Evolutionary conservation across 352 stramenopile genomes (phyloP).

Genomic region (Phytophthora brassicae): DNA sequence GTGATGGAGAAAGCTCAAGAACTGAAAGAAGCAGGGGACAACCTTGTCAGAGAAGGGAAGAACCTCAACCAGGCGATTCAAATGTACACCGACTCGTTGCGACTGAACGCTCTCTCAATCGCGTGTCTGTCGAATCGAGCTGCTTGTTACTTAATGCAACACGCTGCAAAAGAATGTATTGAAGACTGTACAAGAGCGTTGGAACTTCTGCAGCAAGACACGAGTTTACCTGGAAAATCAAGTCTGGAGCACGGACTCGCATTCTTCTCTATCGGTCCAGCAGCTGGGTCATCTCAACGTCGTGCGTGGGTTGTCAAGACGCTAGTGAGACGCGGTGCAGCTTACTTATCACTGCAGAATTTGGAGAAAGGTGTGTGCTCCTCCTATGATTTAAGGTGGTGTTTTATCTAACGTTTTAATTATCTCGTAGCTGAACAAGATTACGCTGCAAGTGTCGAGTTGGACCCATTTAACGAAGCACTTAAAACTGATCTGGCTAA

Average conservation of each 20-base stretch:
- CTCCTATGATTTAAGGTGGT: no score
- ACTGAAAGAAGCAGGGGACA: conserved; percentile 52
- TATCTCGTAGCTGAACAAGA: conserved; percentile 70
- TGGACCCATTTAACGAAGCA: conserved; percentile 59
- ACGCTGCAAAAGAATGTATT: conserved; percentile 52
- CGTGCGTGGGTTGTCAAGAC: conserved; percentile 78
- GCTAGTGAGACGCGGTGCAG: conserved; percentile 63
- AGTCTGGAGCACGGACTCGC: conserved; percentile 31
- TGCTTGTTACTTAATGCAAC: conserved; percentile 58
- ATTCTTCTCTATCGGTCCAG: conserved; percentile 60
- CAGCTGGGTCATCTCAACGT: conserved; percentile 55
- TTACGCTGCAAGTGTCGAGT: conserved; percentile 54
- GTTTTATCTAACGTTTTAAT: no score
- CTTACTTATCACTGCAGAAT: conserved; percentile 37
- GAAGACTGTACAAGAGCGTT: conserved; percentile 64
- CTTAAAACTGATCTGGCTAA: conserved; percentile 48
- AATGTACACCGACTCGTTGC: conserved; percentile 62
- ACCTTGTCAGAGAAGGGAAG: conserved; percentile 38
- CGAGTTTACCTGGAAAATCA: not conserved
- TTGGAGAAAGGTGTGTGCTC: conserved; percentile 40
- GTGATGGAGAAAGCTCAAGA: conserved; percentile 56
- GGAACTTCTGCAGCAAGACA: conserved; percentile 53
- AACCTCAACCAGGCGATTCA: conserved; percentile 45
- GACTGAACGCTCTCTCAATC: conserved; percentile 60
- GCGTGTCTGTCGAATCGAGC: conserved; percentile 79